These are phyloP conservation scores for Phytophthora pisi DNA, from an alignment of 352 stramenopile species.

Conservation along the genomic window DNA sequence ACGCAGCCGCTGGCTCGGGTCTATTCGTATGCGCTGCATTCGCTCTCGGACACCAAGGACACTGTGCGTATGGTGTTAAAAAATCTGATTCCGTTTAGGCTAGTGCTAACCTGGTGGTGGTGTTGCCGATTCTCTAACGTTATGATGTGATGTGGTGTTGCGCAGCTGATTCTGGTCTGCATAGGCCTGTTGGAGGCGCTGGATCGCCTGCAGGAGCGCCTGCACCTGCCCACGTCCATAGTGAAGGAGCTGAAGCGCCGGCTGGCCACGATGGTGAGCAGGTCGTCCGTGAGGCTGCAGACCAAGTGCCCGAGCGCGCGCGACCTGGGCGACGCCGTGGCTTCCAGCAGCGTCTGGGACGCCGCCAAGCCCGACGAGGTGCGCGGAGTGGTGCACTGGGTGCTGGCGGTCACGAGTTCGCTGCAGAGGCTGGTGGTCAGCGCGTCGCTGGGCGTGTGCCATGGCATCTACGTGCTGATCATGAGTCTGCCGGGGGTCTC, in stretches of 20 bases:
- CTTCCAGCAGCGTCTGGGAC: conserved; percentile 63
- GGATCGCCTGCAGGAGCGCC: conserved; percentile 72
- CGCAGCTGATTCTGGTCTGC: conserved; percentile 78
- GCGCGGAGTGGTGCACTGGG: conserved; percentile 68
- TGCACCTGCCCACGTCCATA: conserved; percentile 68
- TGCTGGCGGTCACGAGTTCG: conserved; percentile 59
- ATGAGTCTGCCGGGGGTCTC: conserved; percentile 79
- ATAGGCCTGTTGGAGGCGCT: conserved; percentile 77
- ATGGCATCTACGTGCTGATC: conserved; percentile 75
- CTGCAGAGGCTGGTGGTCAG: conserved; percentile 61
- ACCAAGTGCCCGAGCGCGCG: conserved; percentile 31
- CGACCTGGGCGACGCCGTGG: conserved; percentile 54
- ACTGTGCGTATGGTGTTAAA: conserved; percentile 38
- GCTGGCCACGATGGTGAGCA: conserved; percentile 67
- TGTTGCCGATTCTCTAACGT: neutral
- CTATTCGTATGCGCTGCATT: conserved; percentile 66
- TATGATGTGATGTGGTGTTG: neutral
- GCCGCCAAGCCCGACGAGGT: conserved; percentile 66
- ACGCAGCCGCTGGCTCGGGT: conserved; percentile 45
- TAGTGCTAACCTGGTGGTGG: conserved; percentile 1
- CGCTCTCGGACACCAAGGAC: conserved; percentile 75
- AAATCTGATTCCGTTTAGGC: conserved; percentile 8
- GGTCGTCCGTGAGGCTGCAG: conserved; percentile 44
- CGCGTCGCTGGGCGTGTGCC: conserved; percentile 60
- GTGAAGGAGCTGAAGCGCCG: conserved; percentile 80